A percentile compares a stretch with the other conserved stretches of the same genome.
Conservation (phyloP, 768 basidiomycete genomes). For the Phlebiopsis gigantea region DNA sequence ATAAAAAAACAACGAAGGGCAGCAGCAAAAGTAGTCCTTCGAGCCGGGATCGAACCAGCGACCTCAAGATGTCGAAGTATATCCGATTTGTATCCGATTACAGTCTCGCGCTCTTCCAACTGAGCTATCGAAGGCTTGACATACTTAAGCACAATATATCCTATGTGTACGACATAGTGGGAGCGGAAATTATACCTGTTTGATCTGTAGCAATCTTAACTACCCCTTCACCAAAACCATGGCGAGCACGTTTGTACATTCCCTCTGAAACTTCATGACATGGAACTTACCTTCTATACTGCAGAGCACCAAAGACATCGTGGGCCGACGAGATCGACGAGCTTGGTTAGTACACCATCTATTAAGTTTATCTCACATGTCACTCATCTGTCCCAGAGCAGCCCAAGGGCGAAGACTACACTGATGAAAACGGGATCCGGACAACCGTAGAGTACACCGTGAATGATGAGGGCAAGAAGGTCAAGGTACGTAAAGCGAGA, state of each 20-base stretch:
- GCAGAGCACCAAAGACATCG: conserved; percentile 56
- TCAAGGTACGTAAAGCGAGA: conserved; percentile 63
- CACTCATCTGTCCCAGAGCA: conserved; percentile 28
- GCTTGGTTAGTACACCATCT: conserved; percentile 37
- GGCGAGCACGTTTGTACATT: conserved; percentile 12
- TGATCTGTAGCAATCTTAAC: neutral
- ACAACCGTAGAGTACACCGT: conserved; percentile 77
- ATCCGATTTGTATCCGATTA: conserved; percentile 3
- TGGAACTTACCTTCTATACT: neutral
- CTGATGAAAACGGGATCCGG: conserved; percentile 83
- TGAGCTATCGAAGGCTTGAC: conserved; percentile 9
- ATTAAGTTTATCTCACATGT: neutral
- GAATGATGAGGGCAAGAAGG: conserved; percentile 92
- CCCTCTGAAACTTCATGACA: no score
- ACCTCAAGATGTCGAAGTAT: conserved; percentile 5
- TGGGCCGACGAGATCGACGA: conserved; percentile 91
- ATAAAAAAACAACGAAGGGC: neutral
- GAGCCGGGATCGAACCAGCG: conserved; percentile 14
- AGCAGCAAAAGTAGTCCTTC: neutral
- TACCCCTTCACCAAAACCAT: conserved; percentile 1
- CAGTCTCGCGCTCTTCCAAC: conserved; percentile 14
- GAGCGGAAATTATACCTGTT: neutral
- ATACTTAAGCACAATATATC: neutral
- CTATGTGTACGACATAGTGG: neutral
- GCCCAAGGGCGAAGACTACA: conserved; percentile 60